Base-by-base conservation (phyloP, 441 rosid genomes). In the Gossypium trilobum region DNA sequence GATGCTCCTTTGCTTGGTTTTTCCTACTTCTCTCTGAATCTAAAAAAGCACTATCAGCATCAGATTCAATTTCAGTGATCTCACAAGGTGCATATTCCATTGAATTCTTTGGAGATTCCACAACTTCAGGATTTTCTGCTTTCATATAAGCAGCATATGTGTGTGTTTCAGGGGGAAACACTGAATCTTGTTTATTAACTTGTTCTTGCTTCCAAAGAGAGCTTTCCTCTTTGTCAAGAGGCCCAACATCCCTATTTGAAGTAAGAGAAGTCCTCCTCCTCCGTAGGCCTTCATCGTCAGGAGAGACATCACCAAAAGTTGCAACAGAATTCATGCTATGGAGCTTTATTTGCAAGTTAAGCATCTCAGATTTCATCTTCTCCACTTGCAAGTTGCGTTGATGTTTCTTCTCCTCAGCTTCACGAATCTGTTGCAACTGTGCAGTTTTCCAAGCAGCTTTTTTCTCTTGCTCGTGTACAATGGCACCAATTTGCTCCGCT, bases 361-460 rank as follows among this genome's bases (percentile, higher is more conserved):
- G 88, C 98, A 95, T 90, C 86, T 95, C 99, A 63, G 98, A 90
- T 78, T 95, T 95, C 91, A 95, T 90, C 87, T 91, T 93, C 82
- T 95, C 99, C 74, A 95, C 99, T 80, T 95, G 99, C 84, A 84
- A 81, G 84, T 93, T 88, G 17, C 97, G 88, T 77, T 81, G 96
- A 73, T 81, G 80, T 81, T 90, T 93, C 76, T 86, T 81, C 77
- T 91, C 97, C 79, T 93, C 99, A 74, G 88, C 82, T 83, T 95
- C 94, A 60, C 93, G 98, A 76, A 91, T 89, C 75, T 87, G 83
- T 82, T 91, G 96, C 48, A 95, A 78, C 69, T 95, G 97, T 77
- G 91, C 93, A 65, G 97, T 93, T 82, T 95, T 95, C 94, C 99
- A 87, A n/a, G 99, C 94, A 72, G 98, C 99, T 79, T 87, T 93